Evolutionary conservation across 2,329 filamentous ascomycete genomes (phyloP), one percentile per base, ranked within the genome.

Genomic region (Cladobotryum protrusum): DNA sequence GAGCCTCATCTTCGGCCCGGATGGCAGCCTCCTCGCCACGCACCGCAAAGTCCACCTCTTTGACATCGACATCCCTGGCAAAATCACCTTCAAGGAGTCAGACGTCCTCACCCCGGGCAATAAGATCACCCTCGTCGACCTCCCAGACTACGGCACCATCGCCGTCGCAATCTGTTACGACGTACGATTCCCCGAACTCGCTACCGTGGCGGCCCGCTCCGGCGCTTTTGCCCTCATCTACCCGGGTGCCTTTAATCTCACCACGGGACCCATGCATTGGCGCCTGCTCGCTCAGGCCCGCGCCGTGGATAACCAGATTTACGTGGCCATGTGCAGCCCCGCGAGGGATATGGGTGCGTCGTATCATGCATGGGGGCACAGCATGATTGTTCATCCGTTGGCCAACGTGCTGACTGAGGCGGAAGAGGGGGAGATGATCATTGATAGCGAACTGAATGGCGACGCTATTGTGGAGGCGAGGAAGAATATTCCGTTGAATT

Each of bases 91-190:
- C 72, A 81, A 81, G 56, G 93, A 99, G 71, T 90, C 85, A 47
- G 91, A 96, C 55, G 89, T 96, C 36, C 78, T 99, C 33, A 86
- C 81, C 18, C 84, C 92, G 0, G 93, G 93, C 0, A 86, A 92
- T 71, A 85, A 88, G 63, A 72, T 96, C 53, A 96, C 92, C 0
- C 70, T 97, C 3, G 76, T 97, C 20, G 87, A 96, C 57, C 74
- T 96, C 29, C 89, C 91, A 3, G 89, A 87, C 57, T 96, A 95
- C 67, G 93, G 93, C 52, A 86, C 82, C 66, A 81, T 99, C 54
- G 90, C 82, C 4, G 74, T 99, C 4, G 91, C 88, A 32, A 97
- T 99, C 65, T 99, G 93, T 78, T 99, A 99, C 72, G 93, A 99
- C 70, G 82, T 99, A 49, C 89, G 93, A 37, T 99, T 99, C 73